phyloP scores from a whole-genome alignment of 805 yeast genomes.

The Spathaspora girioi region DNA sequence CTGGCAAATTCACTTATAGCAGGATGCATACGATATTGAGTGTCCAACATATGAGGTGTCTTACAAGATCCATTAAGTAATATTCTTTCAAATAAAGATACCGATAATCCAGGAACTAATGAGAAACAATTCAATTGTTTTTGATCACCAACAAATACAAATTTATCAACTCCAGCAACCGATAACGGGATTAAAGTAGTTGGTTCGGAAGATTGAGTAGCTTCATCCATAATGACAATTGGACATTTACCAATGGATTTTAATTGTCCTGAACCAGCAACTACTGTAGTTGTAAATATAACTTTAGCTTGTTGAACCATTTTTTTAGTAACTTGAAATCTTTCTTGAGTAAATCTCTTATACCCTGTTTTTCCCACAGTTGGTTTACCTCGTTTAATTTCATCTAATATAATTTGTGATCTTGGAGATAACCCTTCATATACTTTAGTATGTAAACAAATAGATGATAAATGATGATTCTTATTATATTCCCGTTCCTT shows the following conservation, averaged over 20 bases:
- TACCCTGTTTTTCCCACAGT: conserved; percentile 34
- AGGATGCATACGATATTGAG: conserved; percentile 70
- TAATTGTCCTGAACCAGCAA: conserved; percentile 64
- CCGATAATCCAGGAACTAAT: conserved; percentile 60
- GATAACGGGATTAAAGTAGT: conserved; percentile 67
- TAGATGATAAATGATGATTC: conserved; percentile 53
- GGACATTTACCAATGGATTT: conserved; percentile 54
- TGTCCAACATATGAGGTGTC: conserved; percentile 64
- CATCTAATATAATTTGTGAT: conserved; percentile 39
- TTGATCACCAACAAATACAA: conserved; percentile 74
- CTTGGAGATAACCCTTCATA: conserved; percentile 45
- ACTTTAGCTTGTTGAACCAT: conserved; percentile 63
- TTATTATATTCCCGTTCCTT: conserved; percentile 60
- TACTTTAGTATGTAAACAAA: conserved; percentile 64
- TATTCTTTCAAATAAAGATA: conserved; percentile 67
- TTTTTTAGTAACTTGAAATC: conserved; percentile 43
- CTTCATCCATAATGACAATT: conserved; percentile 74
- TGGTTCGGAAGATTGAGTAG: conserved; percentile 75
- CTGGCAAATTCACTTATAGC: conserved; percentile 57
- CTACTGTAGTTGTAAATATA: conserved; percentile 69
- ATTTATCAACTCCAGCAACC: conserved; percentile 61
- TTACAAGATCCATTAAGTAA: conserved; percentile 57
- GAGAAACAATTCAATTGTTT: conserved; percentile 72
- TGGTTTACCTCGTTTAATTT: conserved; percentile 30
- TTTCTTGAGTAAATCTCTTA: conserved; percentile 45